These are phyloP conservation scores for Colletotrichum spinosum DNA, from an alignment of 2,329 filamentous ascomycete genomes.

Conservation along the genomic window DNA sequence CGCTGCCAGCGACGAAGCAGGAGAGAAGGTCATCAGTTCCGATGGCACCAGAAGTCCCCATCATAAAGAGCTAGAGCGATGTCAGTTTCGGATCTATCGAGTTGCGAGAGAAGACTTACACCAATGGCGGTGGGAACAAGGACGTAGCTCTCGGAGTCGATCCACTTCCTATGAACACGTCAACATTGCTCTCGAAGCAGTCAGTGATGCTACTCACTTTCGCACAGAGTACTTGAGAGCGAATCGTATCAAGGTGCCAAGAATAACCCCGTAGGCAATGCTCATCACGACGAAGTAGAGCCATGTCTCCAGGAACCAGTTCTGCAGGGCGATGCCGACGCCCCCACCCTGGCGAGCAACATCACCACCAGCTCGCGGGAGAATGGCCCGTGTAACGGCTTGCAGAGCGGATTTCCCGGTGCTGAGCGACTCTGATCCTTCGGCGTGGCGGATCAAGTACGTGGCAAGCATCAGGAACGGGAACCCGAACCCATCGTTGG, in stretches of 20 bases:
- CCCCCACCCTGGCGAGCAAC: constrained; percentile 65
- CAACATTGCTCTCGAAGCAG: not conserved
- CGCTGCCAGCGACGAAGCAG: constrained; percentile 69
- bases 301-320: constrained; percentile 71
- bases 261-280: constrained; percentile 61
- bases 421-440: constrained; percentile 43
- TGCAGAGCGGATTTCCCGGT: constrained; percentile 2
- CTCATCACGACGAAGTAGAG: constrained; percentile 69
- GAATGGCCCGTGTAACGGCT: constrained; percentile 3
- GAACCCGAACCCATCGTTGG: constrained; percentile 72
- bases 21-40: constrained; percentile 71
- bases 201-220: constrained; percentile 39
- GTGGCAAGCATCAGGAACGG: constrained; percentile 70
- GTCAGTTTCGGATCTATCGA: not conserved
- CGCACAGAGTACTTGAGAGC: constrained; percentile 56
- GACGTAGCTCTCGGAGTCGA: constrained; percentile 66
- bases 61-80: constrained; percentile 61
- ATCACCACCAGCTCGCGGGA: constrained; percentile 42
- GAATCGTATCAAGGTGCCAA: constrained; percentile 61
- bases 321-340: constrained; percentile 61
- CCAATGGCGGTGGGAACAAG: constrained; percentile 64
- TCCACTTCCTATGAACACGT: constrained; percentile 57
- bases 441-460: constrained; percentile 66
- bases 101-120: constrained; percentile 41
- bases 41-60: constrained; percentile 67